A percentile compares a stretch with the other conserved stretches of the same genome.
Conservation (phyloP, 306 rosid species). For the Notholithocarpus densiflorus region DNA sequence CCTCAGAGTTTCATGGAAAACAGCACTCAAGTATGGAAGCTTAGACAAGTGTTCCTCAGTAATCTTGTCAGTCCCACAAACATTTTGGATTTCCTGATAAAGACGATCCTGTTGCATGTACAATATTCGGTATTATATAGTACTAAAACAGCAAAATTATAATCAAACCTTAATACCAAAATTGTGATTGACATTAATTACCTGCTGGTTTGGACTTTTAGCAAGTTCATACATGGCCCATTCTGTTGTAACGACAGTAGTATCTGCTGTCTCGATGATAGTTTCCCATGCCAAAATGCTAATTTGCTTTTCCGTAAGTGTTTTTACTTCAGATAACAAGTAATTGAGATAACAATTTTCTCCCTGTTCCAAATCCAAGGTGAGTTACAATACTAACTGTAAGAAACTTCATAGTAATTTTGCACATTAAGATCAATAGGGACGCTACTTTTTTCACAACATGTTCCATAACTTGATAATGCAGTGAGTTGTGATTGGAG, state of each 20-base stretch:
- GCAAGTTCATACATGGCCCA: slow-evolving; percentile 94
- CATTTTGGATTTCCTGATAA: slow-evolving; percentile 40
- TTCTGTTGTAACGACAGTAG: slow-evolving; percentile 73
- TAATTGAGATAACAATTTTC: slow-evolving; percentile 57
- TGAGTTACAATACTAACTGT: slow-evolving; percentile 10
- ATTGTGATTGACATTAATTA: slow-evolving; percentile 11
- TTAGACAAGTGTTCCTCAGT: slow-evolving; percentile 58
- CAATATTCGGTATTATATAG: neutral
- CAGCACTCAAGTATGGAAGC: slow-evolving; percentile 66
- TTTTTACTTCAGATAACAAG: slow-evolving; percentile 62
- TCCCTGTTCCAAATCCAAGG: slow-evolving; percentile 39
- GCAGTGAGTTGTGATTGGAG: too few relatives aligned
- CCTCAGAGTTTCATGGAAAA: slow-evolving; percentile 90
- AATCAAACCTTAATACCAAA: too few relatives aligned
- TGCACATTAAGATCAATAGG: neutral
- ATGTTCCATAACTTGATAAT: too few relatives aligned
- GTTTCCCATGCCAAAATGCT: slow-evolving; percentile 77
- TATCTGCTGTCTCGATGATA: slow-evolving; percentile 78
- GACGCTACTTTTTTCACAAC: too few relatives aligned
- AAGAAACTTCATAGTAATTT: neutral
- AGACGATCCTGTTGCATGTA: slow-evolving; percentile 50
- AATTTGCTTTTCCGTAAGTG: slow-evolving; percentile 55
- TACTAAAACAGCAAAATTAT: neutral
- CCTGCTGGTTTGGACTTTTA: slow-evolving; percentile 68
- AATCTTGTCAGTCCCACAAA: slow-evolving; percentile 55